phyloP scores from a whole-genome alignment of 1,284 basidiomycete genomes.

The Microbotryomycetes sp. region DNA sequence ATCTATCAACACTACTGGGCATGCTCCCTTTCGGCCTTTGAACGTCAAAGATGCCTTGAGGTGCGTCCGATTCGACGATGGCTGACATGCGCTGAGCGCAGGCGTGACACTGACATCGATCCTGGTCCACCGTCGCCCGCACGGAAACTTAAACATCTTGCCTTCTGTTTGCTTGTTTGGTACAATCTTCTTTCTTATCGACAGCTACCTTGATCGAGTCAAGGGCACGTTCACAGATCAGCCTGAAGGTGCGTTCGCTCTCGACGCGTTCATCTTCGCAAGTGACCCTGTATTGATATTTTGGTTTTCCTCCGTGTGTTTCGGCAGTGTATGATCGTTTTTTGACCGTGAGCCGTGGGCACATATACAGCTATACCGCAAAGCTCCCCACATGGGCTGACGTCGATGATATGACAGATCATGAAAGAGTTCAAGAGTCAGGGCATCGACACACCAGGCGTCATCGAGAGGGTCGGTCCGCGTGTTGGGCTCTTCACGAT shows the following conservation, averaged over 20 bases:
- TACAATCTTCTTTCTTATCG: neutral
- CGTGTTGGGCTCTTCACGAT: neutral
- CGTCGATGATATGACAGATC: slow-evolving; percentile 9
- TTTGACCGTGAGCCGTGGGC: slow-evolving; percentile 18
- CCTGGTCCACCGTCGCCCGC: no score
- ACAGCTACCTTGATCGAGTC: slow-evolving; percentile 33
- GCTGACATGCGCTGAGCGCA: neutral
- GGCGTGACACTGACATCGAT: no score
- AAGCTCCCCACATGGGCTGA: neutral
- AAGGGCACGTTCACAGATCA: slow-evolving; percentile 32
- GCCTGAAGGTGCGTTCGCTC: slow-evolving; percentile 17
- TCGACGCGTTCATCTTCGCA: neutral
- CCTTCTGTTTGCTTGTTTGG: no score
- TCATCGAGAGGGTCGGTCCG: slow-evolving; percentile 67
- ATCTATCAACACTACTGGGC: neutral
- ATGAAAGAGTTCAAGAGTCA: slow-evolving; percentile 92
- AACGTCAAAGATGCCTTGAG: slow-evolving; percentile 28
- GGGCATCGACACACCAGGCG: slow-evolving; percentile 95
- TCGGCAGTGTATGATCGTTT: slow-evolving; percentile 31
- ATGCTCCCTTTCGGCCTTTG: slow-evolving; percentile 6
- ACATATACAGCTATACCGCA: neutral
- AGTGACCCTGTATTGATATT: neutral
- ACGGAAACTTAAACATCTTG: no score
- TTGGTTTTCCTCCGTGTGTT: neutral
- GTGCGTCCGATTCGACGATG: neutral